Conservation (phyloP, 2,329 filamentous ascomycete genomes). For the Tympanopsis confertula region DNA sequence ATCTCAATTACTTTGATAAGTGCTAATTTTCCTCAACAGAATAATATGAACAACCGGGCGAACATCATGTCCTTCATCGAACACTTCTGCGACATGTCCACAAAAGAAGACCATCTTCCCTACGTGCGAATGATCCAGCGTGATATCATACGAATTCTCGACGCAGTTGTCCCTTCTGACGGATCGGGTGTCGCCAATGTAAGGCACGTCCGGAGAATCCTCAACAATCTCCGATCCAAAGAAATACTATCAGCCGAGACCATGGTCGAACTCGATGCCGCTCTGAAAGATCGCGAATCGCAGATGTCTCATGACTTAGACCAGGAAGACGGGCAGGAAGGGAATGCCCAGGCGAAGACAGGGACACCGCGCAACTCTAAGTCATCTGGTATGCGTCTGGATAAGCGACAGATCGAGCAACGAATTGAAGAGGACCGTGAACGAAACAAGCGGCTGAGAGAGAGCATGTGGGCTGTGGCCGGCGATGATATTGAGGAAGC, state of each 20-base stretch:
- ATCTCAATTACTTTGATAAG: neutral
- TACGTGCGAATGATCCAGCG: slow-evolving; percentile 92
- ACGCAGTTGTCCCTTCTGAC: slow-evolving; percentile 79
- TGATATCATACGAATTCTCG: slow-evolving; percentile 82
- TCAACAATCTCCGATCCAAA: neutral
- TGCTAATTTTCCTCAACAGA: slow-evolving; percentile 31
- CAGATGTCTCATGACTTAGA: neutral
- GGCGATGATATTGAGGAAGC: slow-evolving; percentile 53
- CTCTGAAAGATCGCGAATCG: neutral
- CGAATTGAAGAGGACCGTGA: slow-evolving; percentile 94
- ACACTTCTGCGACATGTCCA: slow-evolving; percentile 77
- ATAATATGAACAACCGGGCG: slow-evolving; percentile 89
- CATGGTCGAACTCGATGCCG: neutral
- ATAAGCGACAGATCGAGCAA: slow-evolving; percentile 87
- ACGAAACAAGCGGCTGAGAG: slow-evolving; percentile 78
- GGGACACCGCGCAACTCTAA: neutral
- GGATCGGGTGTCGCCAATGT: slow-evolving; percentile 86
- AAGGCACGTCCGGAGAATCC: slow-evolving; percentile 59
- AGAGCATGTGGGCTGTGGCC: slow-evolving; percentile 85
- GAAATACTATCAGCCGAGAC: neutral
- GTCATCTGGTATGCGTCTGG: slow-evolving; percentile 25
- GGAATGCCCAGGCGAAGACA: neutral
- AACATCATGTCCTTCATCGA: slow-evolving; percentile 99
- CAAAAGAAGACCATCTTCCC: slow-evolving; percentile 62
- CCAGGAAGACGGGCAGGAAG: neutral